These are phyloP conservation scores for Gamsiella multidivaricata DNA, from an alignment of 192 early-diverging fungal genomes.

Conservation along the genomic window DNA sequence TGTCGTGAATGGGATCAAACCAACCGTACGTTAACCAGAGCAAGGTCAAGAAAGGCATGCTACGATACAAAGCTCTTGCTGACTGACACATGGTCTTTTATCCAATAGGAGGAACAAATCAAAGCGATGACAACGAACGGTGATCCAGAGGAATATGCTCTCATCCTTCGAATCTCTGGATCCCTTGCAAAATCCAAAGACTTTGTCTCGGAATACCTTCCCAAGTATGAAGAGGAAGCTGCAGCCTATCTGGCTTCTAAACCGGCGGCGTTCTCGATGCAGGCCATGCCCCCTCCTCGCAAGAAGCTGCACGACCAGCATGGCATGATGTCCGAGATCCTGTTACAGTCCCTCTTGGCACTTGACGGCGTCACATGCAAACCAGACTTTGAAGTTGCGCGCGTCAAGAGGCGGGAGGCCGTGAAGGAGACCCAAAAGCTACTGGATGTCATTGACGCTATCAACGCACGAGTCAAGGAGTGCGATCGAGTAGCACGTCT, in stretches of 20 bases:
- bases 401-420: conserved; percentile 76
- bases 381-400: conserved; percentile 74
- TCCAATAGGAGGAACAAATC: conserved; percentile 50
- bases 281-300: conserved; percentile 56
- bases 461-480: conserved; percentile 70
- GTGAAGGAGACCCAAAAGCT: conserved; percentile 78
- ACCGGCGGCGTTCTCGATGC: conserved; percentile 40
- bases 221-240: conserved; percentile 58
- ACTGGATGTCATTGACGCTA: conserved; percentile 81
- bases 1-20: conserved; percentile 75
- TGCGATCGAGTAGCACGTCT: conserved; percentile 49
- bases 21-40: too few relatives aligned
- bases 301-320: conserved; percentile 78
- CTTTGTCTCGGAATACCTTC: conserved; percentile 54
- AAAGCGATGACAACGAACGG: conserved; percentile 57
- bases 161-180: conserved; percentile 58
- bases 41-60: too few relatives aligned
- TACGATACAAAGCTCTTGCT: neutral
- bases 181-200: conserved; percentile 46
- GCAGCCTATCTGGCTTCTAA: conserved; percentile 33
- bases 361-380: conserved; percentile 80
- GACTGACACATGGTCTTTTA: neutral
- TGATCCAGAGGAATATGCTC: conserved; percentile 63
- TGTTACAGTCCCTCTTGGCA: conserved; percentile 82
- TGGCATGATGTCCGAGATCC: conserved; percentile 72